Conservation (phyloP, 768 basidiomycete genomes). For the Cyathus striatus region DNA sequence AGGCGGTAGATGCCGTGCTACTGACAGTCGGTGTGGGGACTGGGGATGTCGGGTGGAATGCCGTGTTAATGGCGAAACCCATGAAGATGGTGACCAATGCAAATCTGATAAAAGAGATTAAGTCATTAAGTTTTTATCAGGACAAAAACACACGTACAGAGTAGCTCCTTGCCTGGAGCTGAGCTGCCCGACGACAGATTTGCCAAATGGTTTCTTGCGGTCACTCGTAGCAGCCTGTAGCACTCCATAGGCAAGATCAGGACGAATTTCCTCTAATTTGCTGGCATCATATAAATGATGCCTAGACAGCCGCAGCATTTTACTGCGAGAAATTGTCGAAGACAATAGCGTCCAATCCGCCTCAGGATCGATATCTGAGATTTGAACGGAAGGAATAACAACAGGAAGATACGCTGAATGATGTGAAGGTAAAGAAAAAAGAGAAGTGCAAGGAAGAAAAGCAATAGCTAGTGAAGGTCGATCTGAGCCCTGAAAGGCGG, state of each 20-base stretch:
- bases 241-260: conserved; percentile 35
- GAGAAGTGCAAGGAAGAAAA: conserved; percentile 50
- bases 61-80: conserved; percentile 50
- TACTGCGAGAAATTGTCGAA: conserved; percentile 28
- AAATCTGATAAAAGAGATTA: conserved; percentile 40
- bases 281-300: conserved; percentile 43
- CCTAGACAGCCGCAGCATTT: conserved; percentile 31
- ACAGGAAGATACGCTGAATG: conserved; percentile 59
- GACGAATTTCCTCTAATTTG: conserved; percentile 35
- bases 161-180: conserved; percentile 55
- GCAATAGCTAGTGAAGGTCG: conserved; percentile 64
- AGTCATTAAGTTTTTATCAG: no score
- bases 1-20: conserved; percentile 14
- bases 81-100: conserved; percentile 67
- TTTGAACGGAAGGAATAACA: conserved; percentile 24
- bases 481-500: conserved; percentile 29
- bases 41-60: conserved; percentile 33
- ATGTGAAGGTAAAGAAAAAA: conserved; percentile 23
- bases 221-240: conserved; percentile 38
- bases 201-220: conserved; percentile 29
- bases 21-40: conserved; percentile 27
- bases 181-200: conserved; percentile 35
- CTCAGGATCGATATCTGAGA: conserved; percentile 16
- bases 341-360: conserved; percentile 38
- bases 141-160: conserved; percentile 40